Percentiles rank a stretch among this genome's conserved stretches.
Evolutionary conservation across 2,329 filamentous ascomycete genomes (phyloP).

Genomic region (Bipolaris victoriae): DNA sequence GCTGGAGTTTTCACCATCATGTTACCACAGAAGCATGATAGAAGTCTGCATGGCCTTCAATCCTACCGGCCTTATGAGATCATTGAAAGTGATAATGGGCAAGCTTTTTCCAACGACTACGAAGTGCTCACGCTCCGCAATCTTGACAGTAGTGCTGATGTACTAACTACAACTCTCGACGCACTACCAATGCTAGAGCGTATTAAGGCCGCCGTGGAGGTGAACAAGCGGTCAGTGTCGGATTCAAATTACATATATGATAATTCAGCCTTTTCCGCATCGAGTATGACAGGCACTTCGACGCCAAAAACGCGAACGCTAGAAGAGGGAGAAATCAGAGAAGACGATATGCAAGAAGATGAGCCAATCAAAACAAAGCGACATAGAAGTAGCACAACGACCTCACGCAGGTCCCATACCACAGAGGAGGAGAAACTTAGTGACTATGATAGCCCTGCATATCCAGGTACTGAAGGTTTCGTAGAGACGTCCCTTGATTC

Average conservation of each 20-base stretch:
- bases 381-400: neutral
- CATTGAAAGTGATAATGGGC: neutral
- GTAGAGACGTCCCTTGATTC: neutral
- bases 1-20: conserved; percentile 29
- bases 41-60: conserved; percentile 19
- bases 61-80: conserved; percentile 24
- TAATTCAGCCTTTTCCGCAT: neutral
- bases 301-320: neutral
- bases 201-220: neutral
- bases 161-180: conserved; percentile 5
- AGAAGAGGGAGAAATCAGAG: neutral
- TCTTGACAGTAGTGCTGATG: conserved; percentile 5
- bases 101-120: conserved; percentile 19
- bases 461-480: neutral
- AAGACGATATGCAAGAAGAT: neutral
- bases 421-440: neutral
- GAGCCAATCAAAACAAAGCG: neutral
- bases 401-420: neutral
- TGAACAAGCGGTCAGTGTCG: neutral
- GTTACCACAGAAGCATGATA: conserved; percentile 21
- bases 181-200: conserved; percentile 5
- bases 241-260: neutral
- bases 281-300: neutral
- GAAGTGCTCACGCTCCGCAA: conserved; percentile 23
- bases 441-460: neutral